Percentiles rank a stretch among this genome's conserved stretches.
phyloP scores from a whole-genome alignment of 2,329 filamentous ascomycete genomes.

The Ramichloridium luteum region DNA sequence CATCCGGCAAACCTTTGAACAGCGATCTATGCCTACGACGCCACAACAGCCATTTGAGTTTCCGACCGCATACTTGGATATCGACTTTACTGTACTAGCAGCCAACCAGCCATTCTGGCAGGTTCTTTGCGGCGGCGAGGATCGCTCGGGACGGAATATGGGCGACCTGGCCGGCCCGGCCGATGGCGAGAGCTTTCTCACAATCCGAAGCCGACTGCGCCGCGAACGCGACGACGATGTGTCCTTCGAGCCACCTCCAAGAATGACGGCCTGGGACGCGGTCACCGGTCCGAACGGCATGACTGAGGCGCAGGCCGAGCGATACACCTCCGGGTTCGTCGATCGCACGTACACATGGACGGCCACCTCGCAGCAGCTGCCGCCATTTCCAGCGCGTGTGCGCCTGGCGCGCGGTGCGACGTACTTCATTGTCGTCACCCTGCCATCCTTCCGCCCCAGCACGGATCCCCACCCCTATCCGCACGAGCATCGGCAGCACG shows the following conservation, averaged over 20 bases:
- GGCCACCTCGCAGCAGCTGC: conserved; percentile 23
- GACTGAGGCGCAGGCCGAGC: conserved; percentile 31
- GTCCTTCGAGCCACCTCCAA: conserved; percentile 37
- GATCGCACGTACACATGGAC: conserved; percentile 30
- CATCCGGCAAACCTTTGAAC: no score
- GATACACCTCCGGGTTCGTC: conserved; percentile 32
- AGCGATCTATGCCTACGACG: neutral
- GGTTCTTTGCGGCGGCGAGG: conserved; percentile 28
- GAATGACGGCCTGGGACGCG: conserved; percentile 36
- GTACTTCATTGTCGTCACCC: conserved; percentile 35
- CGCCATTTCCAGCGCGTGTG: conserved; percentile 25
- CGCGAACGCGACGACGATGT: conserved; percentile 36
- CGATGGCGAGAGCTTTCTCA: conserved; percentile 32
- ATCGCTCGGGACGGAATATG: conserved; percentile 29
- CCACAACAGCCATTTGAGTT: conserved; percentile 11
- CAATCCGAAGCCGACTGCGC: conserved; percentile 33
- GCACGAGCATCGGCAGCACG: no score
- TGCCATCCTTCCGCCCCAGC: conserved; percentile 24
- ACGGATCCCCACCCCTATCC: no score
- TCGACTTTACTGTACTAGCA: conserved; percentile 36
- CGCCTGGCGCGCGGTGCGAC: conserved; percentile 32
- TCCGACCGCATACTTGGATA: conserved; percentile 33
- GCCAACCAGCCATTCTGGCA: conserved; percentile 34
- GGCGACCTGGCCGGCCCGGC: conserved; percentile 31
- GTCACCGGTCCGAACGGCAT: conserved; percentile 32